A percentile compares a stretch with the other conserved stretches of the same genome.
Evolutionary conservation across 805 yeast species (phyloP).

Genomic region (Hanseniaspora thailandica): DNA sequence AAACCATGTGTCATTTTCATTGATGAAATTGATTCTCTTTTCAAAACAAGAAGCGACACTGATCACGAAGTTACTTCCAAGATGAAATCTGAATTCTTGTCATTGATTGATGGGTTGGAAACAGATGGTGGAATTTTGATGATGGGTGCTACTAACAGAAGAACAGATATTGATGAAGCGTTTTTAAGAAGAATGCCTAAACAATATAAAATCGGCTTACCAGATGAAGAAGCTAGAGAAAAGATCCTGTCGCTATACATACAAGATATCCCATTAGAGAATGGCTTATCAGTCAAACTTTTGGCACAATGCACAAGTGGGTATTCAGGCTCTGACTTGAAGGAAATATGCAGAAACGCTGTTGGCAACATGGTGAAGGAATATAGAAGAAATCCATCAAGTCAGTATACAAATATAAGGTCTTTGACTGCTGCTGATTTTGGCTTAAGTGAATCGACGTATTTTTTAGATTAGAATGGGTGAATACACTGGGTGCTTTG

Average conservation of each 20-base stretch:
- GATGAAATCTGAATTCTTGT: constrained; percentile 94
- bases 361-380: constrained; percentile 83
- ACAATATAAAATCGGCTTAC: constrained; percentile 66
- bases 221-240: constrained; percentile 53
- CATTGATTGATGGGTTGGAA: constrained; percentile 86
- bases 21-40: constrained; percentile 90
- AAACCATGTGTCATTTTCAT: constrained; percentile 92
- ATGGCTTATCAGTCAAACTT: constrained; percentile 45
- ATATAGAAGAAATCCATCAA: constrained; percentile 39
- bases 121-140: constrained; percentile 72
- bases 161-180: constrained; percentile 83
- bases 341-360: constrained; percentile 86
- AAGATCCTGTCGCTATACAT: constrained; percentile 62
- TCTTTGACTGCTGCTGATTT: constrained; percentile 9
- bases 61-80: constrained; percentile 95
- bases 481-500: background rate
- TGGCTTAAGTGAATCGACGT: background rate
- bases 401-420: constrained; percentile 33
- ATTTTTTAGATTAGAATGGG: background rate
- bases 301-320: constrained; percentile 60
- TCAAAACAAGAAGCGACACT: constrained; percentile 67
- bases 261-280: constrained; percentile 50
- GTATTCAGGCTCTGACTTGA: constrained; percentile 80
- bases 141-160: constrained; percentile 90
- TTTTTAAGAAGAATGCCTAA: constrained; percentile 89